Evolutionary conservation across 2,329 filamentous ascomycete species (phyloP).

Genomic region (Fusarium pilosicola): DNA sequence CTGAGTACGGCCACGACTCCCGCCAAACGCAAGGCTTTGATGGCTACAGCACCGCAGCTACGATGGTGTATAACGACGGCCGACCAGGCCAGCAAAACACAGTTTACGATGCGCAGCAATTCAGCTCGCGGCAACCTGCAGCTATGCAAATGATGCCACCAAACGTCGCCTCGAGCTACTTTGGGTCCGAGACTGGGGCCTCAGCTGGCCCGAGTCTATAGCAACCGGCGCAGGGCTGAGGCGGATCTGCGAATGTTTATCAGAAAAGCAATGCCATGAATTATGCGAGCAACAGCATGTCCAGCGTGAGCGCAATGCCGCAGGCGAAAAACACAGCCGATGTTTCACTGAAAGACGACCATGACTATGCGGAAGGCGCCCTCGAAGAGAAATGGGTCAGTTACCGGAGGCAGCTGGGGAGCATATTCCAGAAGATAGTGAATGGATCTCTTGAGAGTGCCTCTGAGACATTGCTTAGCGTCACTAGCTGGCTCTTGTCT

Average conservation of each 20-base stretch:
- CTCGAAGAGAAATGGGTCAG: slow-evolving; percentile 75
- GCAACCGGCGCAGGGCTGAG: slow-evolving; percentile 58
- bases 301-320: slow-evolving; percentile 58
- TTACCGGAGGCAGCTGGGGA: slow-evolving; percentile 66
- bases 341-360: slow-evolving; percentile 62
- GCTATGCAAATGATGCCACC: slow-evolving; percentile 74
- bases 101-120: slow-evolving; percentile 82
- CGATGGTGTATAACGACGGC: slow-evolving; percentile 83
- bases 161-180: slow-evolving; percentile 74
- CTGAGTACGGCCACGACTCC: slow-evolving; percentile 72
- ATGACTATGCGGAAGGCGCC: slow-evolving; percentile 65
- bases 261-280: slow-evolving; percentile 68
- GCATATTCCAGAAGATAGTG: too few relatives aligned
- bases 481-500: too few relatives aligned
- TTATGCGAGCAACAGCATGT: slow-evolving; percentile 60
- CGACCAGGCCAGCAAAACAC: slow-evolving; percentile 69
- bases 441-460: too few relatives aligned
- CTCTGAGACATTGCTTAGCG: too few relatives aligned
- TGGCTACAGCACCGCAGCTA: slow-evolving; percentile 66
- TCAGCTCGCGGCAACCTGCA: slow-evolving; percentile 79
- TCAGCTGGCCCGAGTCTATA: slow-evolving; percentile 66
- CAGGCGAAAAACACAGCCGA: slow-evolving; percentile 52
- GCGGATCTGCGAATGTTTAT: slow-evolving; percentile 69
- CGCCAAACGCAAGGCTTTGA: slow-evolving; percentile 66
- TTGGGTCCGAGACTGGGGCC: slow-evolving; percentile 56